These are phyloP conservation scores for Solanum virginianum DNA, from an alignment of 257 asterid species.

Conservation along the genomic window DNA sequence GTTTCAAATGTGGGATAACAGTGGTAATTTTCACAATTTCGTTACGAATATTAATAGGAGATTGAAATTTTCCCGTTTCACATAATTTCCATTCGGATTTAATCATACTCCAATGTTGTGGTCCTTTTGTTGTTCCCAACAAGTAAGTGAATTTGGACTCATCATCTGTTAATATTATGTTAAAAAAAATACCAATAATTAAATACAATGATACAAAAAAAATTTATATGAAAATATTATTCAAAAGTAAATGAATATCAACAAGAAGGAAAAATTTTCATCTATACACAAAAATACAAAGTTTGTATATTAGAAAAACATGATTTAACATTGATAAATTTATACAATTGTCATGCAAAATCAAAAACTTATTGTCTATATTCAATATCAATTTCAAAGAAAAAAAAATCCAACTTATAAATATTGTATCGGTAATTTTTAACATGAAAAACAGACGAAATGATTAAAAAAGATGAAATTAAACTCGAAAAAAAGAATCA, in stretches of 20 bases:
- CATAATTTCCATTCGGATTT: conserved; percentile 38
- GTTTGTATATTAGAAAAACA: background rate
- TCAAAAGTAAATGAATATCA: background rate
- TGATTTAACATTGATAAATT: background rate
- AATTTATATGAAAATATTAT: too few relatives aligned
- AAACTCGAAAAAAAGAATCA: background rate
- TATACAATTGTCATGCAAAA: background rate
- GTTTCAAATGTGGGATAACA: conserved; percentile 10
- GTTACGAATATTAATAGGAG: conserved; percentile 45
- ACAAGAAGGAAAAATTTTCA: background rate
- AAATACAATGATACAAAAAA: too few relatives aligned
- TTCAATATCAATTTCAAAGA: background rate
- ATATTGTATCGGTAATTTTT: background rate
- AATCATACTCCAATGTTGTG: conserved; percentile 39
- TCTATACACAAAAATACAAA: background rate
- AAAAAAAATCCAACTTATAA: background rate
- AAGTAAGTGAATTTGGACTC: conserved; percentile 30
- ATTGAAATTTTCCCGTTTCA: conserved; percentile 37
- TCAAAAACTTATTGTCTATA: background rate
- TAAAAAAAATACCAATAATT: background rate
- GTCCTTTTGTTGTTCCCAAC: conserved; percentile 22
- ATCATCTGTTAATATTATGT: conserved; percentile 13
- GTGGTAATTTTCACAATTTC: conserved; percentile 9
- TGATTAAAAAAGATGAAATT: background rate
- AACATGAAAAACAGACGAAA: background rate